Conservation (phyloP, 148 eudicot genomes). For the Amaranthus palmeri region DNA sequence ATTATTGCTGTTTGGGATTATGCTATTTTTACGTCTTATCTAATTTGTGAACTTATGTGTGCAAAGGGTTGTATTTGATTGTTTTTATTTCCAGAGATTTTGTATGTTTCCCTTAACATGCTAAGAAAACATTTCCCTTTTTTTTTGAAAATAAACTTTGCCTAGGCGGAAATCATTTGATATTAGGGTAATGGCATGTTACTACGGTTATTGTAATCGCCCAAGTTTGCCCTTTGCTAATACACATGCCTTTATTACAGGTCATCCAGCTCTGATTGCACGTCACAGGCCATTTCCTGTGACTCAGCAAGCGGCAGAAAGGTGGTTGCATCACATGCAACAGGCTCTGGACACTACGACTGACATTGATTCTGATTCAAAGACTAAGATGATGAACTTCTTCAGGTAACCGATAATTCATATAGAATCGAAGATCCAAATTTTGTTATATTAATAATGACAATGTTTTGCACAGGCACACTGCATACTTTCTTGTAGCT, state of each 20-base stretch:
- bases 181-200: neutral
- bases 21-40: neutral
- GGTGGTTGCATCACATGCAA: conserved; percentile 93
- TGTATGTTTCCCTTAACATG: too few species aligned
- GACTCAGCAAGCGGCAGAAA: conserved; percentile 80
- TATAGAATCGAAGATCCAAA: neutral
- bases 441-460: neutral
- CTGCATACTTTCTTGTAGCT: conserved; percentile 91
- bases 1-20: neutral
- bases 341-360: conserved; percentile 55
- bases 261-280: conserved; percentile 85
- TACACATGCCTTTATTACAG: conserved; percentile 26
- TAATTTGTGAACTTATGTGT: neutral
- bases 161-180: neutral
- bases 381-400: conserved; percentile 78
- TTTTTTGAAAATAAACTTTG: too few species aligned
- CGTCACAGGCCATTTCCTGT: conserved; percentile 93
- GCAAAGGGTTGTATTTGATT: neutral
- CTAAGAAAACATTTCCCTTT: too few species aligned
- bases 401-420: conserved; percentile 48
- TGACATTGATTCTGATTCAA: conserved; percentile 65
- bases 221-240: neutral
- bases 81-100: too few species aligned
- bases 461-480: conserved; percentile 48
- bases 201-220: neutral